These are phyloP conservation scores for Pichia sp. DNA, from an alignment of 1,139 yeast genomes.

Conservation along the genomic window DNA sequence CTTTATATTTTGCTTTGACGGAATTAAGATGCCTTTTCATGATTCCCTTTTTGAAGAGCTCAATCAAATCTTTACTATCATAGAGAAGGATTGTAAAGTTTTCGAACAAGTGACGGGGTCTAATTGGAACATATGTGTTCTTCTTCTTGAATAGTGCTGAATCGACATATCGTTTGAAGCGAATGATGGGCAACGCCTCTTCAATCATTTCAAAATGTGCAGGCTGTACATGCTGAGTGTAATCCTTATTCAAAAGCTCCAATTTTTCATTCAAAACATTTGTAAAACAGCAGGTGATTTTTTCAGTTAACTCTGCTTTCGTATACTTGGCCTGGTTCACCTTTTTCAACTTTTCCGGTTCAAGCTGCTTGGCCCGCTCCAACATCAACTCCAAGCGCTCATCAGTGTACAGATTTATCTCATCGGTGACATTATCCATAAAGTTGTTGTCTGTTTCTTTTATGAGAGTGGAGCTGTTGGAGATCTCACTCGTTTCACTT, in stretches of 20 bases:
- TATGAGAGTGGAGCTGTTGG: slow-evolving; percentile 6
- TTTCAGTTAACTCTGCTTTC: slow-evolving; percentile 47
- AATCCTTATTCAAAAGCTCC: slow-evolving; percentile 22
- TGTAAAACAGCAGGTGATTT: slow-evolving; percentile 41
- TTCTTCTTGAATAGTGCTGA: slow-evolving; percentile 41
- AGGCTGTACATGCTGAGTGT: slow-evolving; percentile 29
- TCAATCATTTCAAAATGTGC: slow-evolving; percentile 27
- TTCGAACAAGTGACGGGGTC: slow-evolving; percentile 40
- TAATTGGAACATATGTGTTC: slow-evolving; percentile 54
- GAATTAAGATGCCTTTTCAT: slow-evolving; percentile 24
- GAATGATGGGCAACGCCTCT: slow-evolving; percentile 31
- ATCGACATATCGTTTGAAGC: slow-evolving; percentile 32
- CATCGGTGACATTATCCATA: slow-evolving; percentile 8
- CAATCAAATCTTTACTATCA: slow-evolving; percentile 43
- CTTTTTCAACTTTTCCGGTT: slow-evolving; percentile 39
- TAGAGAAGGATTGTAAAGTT: slow-evolving; percentile 42
- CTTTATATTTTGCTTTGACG: slow-evolving; percentile 27
- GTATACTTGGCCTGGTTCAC: slow-evolving; percentile 47
- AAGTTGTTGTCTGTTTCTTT: background rate
- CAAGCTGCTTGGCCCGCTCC: slow-evolving; percentile 18
- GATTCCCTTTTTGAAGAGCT: slow-evolving; percentile 33
- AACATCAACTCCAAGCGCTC: slow-evolving; percentile 22
- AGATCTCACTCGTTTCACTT: slow-evolving; percentile 3
- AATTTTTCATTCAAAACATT: slow-evolving; percentile 21
- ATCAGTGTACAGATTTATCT: slow-evolving; percentile 12